Evolutionary conservation across 2,329 filamentous ascomycete genomes (phyloP).

Genomic region (Fonsecaea pugnacius): DNA sequence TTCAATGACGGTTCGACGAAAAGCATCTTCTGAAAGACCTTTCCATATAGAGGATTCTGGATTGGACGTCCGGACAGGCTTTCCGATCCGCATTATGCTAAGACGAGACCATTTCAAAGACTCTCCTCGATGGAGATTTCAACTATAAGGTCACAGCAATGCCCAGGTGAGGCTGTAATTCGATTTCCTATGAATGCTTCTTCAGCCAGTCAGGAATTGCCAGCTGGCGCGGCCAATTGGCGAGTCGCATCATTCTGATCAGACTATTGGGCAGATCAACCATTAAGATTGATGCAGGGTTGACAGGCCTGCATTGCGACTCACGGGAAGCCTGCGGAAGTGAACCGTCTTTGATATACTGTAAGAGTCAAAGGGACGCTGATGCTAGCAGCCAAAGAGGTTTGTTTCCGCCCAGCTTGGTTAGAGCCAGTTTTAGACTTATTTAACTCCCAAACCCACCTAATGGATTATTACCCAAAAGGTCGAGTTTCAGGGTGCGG

Average conservation of each 20-base stretch:
- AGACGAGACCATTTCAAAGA: constrained; percentile 2
- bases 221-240: constrained; percentile 16
- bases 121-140: neutral
- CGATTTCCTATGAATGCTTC: neutral
- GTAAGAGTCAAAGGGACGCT: too few species aligned
- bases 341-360: too few species aligned
- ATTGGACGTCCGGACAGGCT: constrained; percentile 28
- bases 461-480: too few species aligned
- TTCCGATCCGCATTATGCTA: neutral
- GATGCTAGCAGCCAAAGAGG: too few species aligned
- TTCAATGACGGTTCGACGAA: constrained; percentile 33
- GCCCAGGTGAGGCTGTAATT: neutral
- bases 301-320: too few species aligned
- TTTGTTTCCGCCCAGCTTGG: too few species aligned
- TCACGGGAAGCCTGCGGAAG: too few species aligned
- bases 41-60: constrained; percentile 36
- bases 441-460: too few species aligned
- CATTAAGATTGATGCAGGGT: too few species aligned
- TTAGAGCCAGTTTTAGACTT: too few species aligned
- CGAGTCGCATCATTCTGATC: neutral
- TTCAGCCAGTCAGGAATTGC: constrained; percentile 14
- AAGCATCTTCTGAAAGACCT: constrained; percentile 28
- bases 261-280: too few species aligned
- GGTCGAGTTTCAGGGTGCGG: too few species aligned
- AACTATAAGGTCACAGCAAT: neutral